Base-by-base conservation (phyloP, 108 stramenopile genomes). In the Schizochytrium sp. region DNA sequence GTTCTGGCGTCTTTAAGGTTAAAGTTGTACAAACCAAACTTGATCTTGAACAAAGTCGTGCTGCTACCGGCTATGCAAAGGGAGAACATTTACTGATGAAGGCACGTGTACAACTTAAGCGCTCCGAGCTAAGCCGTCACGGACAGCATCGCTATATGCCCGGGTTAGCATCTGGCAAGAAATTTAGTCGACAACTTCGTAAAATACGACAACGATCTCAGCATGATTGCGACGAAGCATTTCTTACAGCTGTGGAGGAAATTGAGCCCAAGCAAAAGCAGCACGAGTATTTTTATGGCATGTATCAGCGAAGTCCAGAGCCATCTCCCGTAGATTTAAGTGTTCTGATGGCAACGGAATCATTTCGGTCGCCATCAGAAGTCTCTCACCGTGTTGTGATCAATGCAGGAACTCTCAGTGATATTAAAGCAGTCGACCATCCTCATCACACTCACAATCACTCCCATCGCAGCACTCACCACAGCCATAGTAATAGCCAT, bases 71-170 rank as follows among this genome's bases (percentile, higher is more conserved):
- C 15, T 40, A 55, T 28, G 53, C 47, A 17, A 55, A 49, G 76
- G 76, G 47, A 1, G 76, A 83, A 28, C 19, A 83, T 10, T 10
- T 55, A 1, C 47, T 83, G 8, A 55, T 83, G 47, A 47, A 53
- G 10, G 76, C 76, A 0, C 47, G 76, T 10, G 76, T 83, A 28
- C 76, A 83, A 53, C 76, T 83, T 13, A 83, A 83, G 76, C 47
- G 15, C 53, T 83, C 76, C 17, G 76, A 83, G 76, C 76, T 83
- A 13, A 53, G 76, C 15, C 49, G 76, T 38, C 47, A 83, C 3
- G 76, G 76, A 10, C 8, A 50, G 10, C 47, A 42, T 10, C 49
- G 28, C 3, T 83, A 83, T 83, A 47, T 83, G 13, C 76, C 76
- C 10, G 76, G 76, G 15, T 40, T 83, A n/a, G 28, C 49, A 38